These are phyloP conservation scores for Bipolaris bicolor DNA, from an alignment of 2,329 filamentous ascomycete species.

Conservation along the genomic window DNA sequence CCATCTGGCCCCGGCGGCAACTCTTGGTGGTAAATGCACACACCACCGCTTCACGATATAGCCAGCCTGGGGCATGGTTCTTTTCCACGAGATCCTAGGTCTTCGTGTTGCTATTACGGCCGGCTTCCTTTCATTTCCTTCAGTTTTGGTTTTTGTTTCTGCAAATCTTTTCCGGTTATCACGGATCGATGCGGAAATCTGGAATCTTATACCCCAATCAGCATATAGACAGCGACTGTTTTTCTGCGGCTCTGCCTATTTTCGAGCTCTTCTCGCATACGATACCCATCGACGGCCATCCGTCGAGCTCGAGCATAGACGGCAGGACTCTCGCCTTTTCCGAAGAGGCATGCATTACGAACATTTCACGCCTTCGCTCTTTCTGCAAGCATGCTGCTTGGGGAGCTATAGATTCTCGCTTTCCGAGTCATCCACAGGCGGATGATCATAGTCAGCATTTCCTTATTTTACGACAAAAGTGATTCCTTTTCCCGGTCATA, in stretches of 20 bases:
- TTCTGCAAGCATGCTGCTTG: constrained; percentile 50
- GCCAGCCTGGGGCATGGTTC: constrained; percentile 38
- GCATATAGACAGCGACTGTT: constrained; percentile 60
- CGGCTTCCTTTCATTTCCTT: constrained; percentile 33
- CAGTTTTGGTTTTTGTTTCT: constrained; percentile 39
- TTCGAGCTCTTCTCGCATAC: constrained; percentile 49
- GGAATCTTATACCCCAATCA: constrained; percentile 56
- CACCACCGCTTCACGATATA: constrained; percentile 26
- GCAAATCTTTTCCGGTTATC: constrained; percentile 44
- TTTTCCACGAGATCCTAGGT: constrained; percentile 31
- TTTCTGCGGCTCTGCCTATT: constrained; percentile 51
- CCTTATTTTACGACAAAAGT: constrained; percentile 44
- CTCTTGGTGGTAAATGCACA: constrained; percentile 67
- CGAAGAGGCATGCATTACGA: constrained; percentile 48
- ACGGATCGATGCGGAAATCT: constrained; percentile 48
- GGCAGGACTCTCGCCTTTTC: constrained; percentile 43
- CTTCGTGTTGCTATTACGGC: constrained; percentile 27
- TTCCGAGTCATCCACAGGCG: constrained; percentile 48
- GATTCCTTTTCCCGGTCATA: constrained; percentile 49
- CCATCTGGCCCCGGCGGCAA: constrained; percentile 68
- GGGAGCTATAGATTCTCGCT: constrained; percentile 50
- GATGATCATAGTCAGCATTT: constrained; percentile 40
- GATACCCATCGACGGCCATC: constrained; percentile 46
- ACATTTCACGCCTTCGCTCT: constrained; percentile 49
- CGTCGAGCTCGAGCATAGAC: constrained; percentile 48